Base-by-base conservation (phyloP, 805 yeast species). In the Saccharomycopsis sp. region DNA sequence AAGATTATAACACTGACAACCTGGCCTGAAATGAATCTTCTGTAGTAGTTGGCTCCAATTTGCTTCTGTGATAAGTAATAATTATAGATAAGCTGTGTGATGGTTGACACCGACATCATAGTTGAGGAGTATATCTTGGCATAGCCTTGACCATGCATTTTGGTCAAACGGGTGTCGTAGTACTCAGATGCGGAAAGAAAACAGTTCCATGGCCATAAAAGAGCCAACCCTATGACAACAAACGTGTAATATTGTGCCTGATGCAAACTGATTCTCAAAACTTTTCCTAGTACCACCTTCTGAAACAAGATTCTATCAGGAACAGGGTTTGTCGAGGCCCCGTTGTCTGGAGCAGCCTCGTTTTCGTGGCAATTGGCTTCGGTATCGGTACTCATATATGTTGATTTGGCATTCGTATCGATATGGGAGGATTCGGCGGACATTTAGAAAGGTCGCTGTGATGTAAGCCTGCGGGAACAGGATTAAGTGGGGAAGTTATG, bases 141-240 rank as follows among this genome's bases (percentile, higher is more conserved):
- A 64, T 85, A 70, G 1, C 70, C 53, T 1, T 85, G 79, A 2
- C 79, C 70, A 46, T 73, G 71, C 20, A 72, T 71, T 44, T 48
- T 46, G n/a, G 68, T 73, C 61, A 92, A 81, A 64, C 91, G 68
- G 62, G 80, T 78, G 59, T 79, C 77, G 66, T 90, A 89, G 70
- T 89, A 91, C 7, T 87, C 86, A 0, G 96, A 81, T 0, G 97
- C 97, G 1, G 95, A 83, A 8, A 94, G 71, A 62, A 91, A 85
- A 64, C 94, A 84, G 74, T 92, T 94, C 97, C 98, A 92, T 0
- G 98, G 98, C 97, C 98, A 92, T 20, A 92, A 75, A 20, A 87
- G 75, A 1, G 96, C 86, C 14, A 89, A 76, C 0, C 97, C 97
- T 5, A 88, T 77, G 12, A 81, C 64, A 23, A 83, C 71, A 65